phyloP scores from a whole-genome alignment of 225 moss, liverwort and hornwort genomes.

The Pleurozium schreberi region DNA sequence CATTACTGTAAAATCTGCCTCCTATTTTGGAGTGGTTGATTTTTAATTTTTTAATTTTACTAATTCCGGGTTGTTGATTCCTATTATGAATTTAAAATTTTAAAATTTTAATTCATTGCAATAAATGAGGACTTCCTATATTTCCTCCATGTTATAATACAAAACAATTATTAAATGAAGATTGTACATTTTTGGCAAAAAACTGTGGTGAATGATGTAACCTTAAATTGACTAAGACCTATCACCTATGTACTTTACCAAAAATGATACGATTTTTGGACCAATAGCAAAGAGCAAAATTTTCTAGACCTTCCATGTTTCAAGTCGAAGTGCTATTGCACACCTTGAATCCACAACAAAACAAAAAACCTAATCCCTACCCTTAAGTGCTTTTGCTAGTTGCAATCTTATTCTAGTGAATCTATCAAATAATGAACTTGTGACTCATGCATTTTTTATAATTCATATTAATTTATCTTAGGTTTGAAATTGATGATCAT shows the following conservation, averaged over 20 bases:
- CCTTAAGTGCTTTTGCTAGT: too few species aligned
- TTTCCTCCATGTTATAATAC: too few species aligned
- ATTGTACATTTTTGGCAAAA: too few species aligned
- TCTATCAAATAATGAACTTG: neutral
- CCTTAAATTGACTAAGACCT: neutral
- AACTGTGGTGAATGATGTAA: neutral
- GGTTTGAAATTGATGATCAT: neutral
- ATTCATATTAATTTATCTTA: neutral
- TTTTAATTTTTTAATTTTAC: neutral
- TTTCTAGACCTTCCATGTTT: fast-evolving
- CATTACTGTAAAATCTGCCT: neutral
- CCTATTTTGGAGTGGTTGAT: neutral
- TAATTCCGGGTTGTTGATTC: neutral
- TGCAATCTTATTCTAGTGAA: neutral
- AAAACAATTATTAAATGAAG: too few species aligned
- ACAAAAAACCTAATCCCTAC: too few species aligned
- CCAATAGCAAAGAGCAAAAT: neutral
- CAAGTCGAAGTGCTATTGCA: neutral
- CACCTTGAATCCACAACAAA: too few species aligned
- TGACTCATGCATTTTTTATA: neutral
- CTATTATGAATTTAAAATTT: neutral
- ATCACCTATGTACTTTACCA: neutral
- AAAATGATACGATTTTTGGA: neutral
- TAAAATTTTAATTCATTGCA: neutral
- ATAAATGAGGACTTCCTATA: neutral